These are phyloP conservation scores for Globisporangium solare DNA, from an alignment of 352 stramenopile genomes.

Conservation along the genomic window DNA sequence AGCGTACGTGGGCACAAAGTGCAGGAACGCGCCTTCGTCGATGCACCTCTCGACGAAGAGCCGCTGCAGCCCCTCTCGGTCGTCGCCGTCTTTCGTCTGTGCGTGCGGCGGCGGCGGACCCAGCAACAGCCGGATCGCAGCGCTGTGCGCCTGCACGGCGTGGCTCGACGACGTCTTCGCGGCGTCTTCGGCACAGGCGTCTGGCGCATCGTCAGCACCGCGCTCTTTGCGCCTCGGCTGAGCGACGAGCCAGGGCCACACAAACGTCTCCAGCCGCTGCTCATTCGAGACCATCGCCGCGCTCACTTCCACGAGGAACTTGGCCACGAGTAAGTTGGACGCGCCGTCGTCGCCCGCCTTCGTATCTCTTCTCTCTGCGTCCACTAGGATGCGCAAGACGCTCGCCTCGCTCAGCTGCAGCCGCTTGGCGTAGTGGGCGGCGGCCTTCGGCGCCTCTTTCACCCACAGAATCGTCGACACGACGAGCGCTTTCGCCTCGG, in stretches of 20 bases:
- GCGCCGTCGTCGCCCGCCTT: not conserved
- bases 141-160: constrained; percentile 8
- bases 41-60: constrained; percentile 39
- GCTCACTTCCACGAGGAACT: constrained; percentile 54
- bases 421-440: constrained; percentile 65
- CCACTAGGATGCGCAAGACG: constrained; percentile 19
- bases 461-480: constrained; percentile 35
- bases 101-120: not conserved
- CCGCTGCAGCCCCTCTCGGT: constrained; percentile 36
- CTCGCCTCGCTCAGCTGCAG: constrained; percentile 29
- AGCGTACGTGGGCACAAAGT: constrained; percentile 31
- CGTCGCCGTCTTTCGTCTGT: constrained; percentile 22
- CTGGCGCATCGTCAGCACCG: not conserved
- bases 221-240: constrained; percentile 7
- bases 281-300: constrained; percentile 25
- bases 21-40: constrained; percentile 25
- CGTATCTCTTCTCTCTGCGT: not conserved
- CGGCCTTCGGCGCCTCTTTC: constrained; percentile 36
- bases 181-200: not conserved
- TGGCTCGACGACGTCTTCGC: constrained; percentile 4
- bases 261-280: constrained; percentile 34
- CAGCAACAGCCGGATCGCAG: constrained; percentile 16
- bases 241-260: constrained; percentile 51
- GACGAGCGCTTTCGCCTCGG: constrained; percentile 31
- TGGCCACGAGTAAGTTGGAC: constrained; percentile 31